Percentiles rank a stretch among this genome's conserved stretches.
These are phyloP conservation scores for Dictyostelium firmibasis DNA, from an alignment of 78 protist genomes.

Conservation along the genomic window DNA sequence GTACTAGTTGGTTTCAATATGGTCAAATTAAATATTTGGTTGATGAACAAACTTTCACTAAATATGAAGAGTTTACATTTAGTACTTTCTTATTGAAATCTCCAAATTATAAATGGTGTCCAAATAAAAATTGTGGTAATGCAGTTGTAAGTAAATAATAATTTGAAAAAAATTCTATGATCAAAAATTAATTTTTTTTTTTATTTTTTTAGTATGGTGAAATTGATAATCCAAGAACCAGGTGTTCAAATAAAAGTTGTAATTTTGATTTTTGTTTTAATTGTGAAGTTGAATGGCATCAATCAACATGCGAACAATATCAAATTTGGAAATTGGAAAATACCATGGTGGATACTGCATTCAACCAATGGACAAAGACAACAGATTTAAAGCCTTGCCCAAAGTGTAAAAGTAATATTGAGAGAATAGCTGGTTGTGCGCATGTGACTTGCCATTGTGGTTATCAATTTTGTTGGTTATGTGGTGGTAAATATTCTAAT, in stretches of 20 bases:
- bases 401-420: slow-evolving; percentile 33
- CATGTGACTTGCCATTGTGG: slow-evolving; percentile 24
- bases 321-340: slow-evolving; percentile 18
- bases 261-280: slow-evolving; percentile 45
- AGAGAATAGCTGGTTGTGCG: slow-evolving; percentile 48
- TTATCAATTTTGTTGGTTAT: slow-evolving; percentile 27
- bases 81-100: slow-evolving; percentile 8
- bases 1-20: slow-evolving; percentile 1
- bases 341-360: background rate
- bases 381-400: slow-evolving; percentile 70
- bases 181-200: background rate
- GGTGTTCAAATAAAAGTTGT: slow-evolving; percentile 23
- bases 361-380: background rate
- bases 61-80: slow-evolving; percentile 28
- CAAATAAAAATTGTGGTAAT: slow-evolving; percentile 27
- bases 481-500: slow-evolving; percentile 20
- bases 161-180: background rate
- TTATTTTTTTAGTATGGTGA: slow-evolving; percentile 6
- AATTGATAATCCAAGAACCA: slow-evolving; percentile 20
- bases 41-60: background rate
- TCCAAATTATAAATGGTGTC: slow-evolving; percentile 53
- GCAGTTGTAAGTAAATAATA: slow-evolving; percentile 6
- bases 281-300: slow-evolving; percentile 42
- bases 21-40: slow-evolving; percentile 12
- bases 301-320: slow-evolving; percentile 15